Evolutionary conservation across 805 yeast genomes (phyloP).

Genomic region (Candida namnaoensis): DNA sequence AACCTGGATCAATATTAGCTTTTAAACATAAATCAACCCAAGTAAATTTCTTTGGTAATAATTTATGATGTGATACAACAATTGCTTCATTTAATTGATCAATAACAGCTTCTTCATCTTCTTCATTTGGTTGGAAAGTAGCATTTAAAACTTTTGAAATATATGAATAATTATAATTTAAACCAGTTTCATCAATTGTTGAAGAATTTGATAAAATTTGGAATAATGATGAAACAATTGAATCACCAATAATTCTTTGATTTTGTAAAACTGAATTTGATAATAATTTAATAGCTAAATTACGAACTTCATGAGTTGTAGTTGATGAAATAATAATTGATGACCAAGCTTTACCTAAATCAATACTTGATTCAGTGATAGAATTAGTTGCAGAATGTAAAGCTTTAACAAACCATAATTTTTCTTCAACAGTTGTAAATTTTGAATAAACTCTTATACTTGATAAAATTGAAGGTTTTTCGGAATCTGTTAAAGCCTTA

Average conservation of each 20-base stretch:
- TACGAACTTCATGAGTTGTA: conserved; percentile 1
- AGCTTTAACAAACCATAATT: conserved; percentile 43
- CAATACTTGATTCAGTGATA: conserved; percentile 10
- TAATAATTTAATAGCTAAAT: conserved; percentile 16
- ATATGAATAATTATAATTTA: conserved; percentile 18
- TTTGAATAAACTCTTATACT: conserved; percentile 43
- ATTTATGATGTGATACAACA: conserved; percentile 33
- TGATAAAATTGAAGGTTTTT: conserved; percentile 38
- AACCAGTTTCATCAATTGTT: conserved; percentile 7
- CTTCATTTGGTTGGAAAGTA: conserved; percentile 21
- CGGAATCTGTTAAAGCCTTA: conserved; percentile 25
- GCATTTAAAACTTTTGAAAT: conserved; percentile 28
- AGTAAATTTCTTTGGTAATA: conserved; percentile 31
- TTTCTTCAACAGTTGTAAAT: conserved; percentile 34
- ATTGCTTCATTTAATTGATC: conserved; percentile 30
- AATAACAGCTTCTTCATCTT: conserved; percentile 13
- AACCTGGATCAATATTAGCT: conserved; percentile 57
- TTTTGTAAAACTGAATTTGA: conserved; percentile 20
- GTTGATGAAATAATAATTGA: conserved; percentile 33
- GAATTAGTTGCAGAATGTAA: conserved; percentile 23
- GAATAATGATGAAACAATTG: conserved; percentile 35
- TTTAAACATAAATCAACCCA: conserved; percentile 76
- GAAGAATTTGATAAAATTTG: conserved; percentile 12
- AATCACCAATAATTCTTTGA: conserved; percentile 31
- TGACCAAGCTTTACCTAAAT: conserved; percentile 37